These are phyloP conservation scores for Arachis monticola DNA, from an alignment of 331 rosid genomes.

Conservation along the genomic window DNA sequence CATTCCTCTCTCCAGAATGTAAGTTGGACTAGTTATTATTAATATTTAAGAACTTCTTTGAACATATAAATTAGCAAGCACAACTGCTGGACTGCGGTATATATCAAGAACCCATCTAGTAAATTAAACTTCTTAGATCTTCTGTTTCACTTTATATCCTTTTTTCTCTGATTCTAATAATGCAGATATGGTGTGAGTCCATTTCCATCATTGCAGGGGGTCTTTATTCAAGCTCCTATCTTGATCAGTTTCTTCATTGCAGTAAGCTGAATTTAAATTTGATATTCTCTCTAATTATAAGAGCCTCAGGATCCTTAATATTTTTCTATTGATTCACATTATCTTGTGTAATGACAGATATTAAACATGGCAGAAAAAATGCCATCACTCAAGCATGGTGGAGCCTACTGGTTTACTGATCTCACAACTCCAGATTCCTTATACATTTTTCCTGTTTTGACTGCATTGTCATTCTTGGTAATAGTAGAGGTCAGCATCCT, in stretches of 20 bases:
- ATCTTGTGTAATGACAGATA: conserved; percentile 38
- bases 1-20: too few relatives aligned
- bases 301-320: conserved; percentile 17
- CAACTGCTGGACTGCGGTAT: conserved; percentile 10
- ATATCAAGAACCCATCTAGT: conserved; percentile 15
- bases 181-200: conserved; percentile 81
- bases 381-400: conserved; percentile 65
- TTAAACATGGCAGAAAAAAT: conserved; percentile 50
- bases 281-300: conserved; percentile 29
- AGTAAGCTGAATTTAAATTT: conserved; percentile 52
- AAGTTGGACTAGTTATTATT: conserved; percentile 2
- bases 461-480: conserved; percentile 77
- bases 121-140: conserved; percentile 26
- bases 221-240: conserved; percentile 73
- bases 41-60: conserved; percentile 6
- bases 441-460: conserved; percentile 72
- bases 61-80: background rate
- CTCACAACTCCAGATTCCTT: conserved; percentile 81
- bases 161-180: conserved; percentile 36
- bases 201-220: conserved; percentile 80
- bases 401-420: conserved; percentile 89
- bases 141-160: conserved; percentile 37
- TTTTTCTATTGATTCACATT: conserved; percentile 25
- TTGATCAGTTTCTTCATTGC: conserved; percentile 47
- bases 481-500: conserved; percentile 75